These are phyloP conservation scores for Claviceps fusiformis DNA, from an alignment of 2,329 filamentous ascomycete genomes.

Conservation along the genomic window DNA sequence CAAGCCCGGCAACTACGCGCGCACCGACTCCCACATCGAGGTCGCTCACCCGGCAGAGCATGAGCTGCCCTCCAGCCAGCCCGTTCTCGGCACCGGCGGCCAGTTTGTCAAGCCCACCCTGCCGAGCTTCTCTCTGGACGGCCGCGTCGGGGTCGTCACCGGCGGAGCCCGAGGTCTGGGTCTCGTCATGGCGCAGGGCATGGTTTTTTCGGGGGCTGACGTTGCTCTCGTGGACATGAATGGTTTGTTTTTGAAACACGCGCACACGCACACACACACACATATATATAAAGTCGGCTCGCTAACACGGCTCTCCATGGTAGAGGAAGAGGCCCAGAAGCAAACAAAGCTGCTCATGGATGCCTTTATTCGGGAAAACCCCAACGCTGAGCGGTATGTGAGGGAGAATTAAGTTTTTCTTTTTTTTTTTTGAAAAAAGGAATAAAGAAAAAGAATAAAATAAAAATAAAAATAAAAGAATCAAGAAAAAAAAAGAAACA, in stretches of 20 bases:
- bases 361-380: slow-evolving; percentile 67
- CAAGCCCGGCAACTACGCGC: slow-evolving; percentile 53
- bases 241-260: slow-evolving; percentile 32
- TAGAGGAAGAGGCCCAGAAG: slow-evolving; percentile 70
- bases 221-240: slow-evolving; percentile 91
- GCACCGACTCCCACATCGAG: slow-evolving; percentile 65
- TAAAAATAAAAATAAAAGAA: no score
- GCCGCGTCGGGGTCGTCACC: slow-evolving; percentile 71
- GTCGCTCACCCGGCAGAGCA: slow-evolving; percentile 67
- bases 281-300: no score
- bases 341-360: slow-evolving; percentile 63
- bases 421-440: no score
- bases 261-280: no score
- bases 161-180: slow-evolving; percentile 83
- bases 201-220: slow-evolving; percentile 78
- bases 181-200: slow-evolving; percentile 82
- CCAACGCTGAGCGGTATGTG: slow-evolving; percentile 51
- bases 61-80: slow-evolving; percentile 56
- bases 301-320: no score
- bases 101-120: slow-evolving; percentile 76
- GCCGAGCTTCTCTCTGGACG: slow-evolving; percentile 74
- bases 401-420: no score
- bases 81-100: slow-evolving; percentile 63
- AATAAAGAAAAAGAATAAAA: no score
- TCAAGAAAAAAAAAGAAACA: no score